Percentiles rank a stretch among this genome's conserved stretches.
Conservation (phyloP, 768 basidiomycete genomes). For the Russula emetica region DNA sequence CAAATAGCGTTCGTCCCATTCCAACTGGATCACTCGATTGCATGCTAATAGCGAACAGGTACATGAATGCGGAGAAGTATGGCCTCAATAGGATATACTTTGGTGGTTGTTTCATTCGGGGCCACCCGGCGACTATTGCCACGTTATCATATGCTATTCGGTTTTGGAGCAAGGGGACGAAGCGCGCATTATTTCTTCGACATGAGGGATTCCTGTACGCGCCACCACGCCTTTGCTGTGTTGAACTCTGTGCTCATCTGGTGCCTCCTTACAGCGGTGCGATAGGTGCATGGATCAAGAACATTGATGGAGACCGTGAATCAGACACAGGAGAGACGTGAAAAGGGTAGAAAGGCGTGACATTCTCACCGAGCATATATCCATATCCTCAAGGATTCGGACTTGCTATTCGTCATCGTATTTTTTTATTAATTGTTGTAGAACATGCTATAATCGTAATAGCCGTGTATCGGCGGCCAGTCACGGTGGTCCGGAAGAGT, state of each 20-base stretch:
- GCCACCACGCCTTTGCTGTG: constrained; percentile 17
- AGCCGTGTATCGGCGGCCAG: background rate
- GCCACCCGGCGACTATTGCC: constrained; percentile 94
- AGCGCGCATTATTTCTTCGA: constrained; percentile 91
- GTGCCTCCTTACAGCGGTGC: constrained; percentile 56
- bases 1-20: constrained; percentile 88
- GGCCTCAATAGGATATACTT: constrained; percentile 96
- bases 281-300: constrained; percentile 97
- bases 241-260: constrained; percentile 15
- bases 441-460: constrained; percentile 2
- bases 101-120: constrained; percentile 98
- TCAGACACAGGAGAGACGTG: constrained; percentile 23
- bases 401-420: background rate
- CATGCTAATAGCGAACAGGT: constrained; percentile 47
- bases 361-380: background rate
- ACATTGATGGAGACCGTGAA: constrained; percentile 56
- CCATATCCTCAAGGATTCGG: constrained; percentile 2
- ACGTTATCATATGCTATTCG: constrained; percentile 98
- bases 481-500: background rate
- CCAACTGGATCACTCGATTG: background rate
- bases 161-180: constrained; percentile 98
- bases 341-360: background rate
- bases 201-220: constrained; percentile 97
- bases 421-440: constrained; percentile 18
- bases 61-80: constrained; percentile 99